Evolutionary conservation across 2,329 filamentous ascomycete species (phyloP), one percentile per base, ranked within the genome.

Genomic region (Cladosporium colombiae): DNA sequence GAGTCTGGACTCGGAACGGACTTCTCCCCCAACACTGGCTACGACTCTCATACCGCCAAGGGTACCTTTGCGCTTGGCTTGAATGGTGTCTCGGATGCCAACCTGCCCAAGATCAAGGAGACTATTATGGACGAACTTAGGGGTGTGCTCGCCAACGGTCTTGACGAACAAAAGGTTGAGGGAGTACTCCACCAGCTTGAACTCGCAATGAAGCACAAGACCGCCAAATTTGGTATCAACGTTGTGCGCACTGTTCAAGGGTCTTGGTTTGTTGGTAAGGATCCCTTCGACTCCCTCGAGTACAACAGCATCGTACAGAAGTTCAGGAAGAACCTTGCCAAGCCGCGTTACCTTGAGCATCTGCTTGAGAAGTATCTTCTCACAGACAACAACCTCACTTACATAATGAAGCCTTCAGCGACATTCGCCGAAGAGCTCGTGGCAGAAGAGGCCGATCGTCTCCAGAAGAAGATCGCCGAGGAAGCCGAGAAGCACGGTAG

Each of bases 161-260:
- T 99, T 71, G 93, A 95, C 66, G 85, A 89, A 73, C 88, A 89
- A 72, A 99, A 99, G 78, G 92, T 99, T 66, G 92, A 97, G 69
- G 95, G 95, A 2, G 91, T 96, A 69, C 84, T 99, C 63, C 95
- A 99, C 77, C 94, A 98, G 77, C 81, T 98, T 4, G 95, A 99
- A 76, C 84, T 99, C n/a, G 86, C 89, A 0, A 81, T 98, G 58
- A 97, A 97, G 80, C 93, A 99, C 81, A 98, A 98, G 83, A 97
- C 93, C 0, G 92, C 95, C 64, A 93, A 91, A 73, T 99, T 99
- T 75, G 95, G 95, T 16, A 92, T 97, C 84, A 89, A 89, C 21
- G 86, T 98, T 62, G 87, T 99, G 78, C 92, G 97, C 72, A 88
- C 94, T 50, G 84, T 97, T 8, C 91, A 96, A 75, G 90, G 92